Conservation (phyloP, 768 basidiomycete genomes). For the Tricholoma sp. region DNA sequence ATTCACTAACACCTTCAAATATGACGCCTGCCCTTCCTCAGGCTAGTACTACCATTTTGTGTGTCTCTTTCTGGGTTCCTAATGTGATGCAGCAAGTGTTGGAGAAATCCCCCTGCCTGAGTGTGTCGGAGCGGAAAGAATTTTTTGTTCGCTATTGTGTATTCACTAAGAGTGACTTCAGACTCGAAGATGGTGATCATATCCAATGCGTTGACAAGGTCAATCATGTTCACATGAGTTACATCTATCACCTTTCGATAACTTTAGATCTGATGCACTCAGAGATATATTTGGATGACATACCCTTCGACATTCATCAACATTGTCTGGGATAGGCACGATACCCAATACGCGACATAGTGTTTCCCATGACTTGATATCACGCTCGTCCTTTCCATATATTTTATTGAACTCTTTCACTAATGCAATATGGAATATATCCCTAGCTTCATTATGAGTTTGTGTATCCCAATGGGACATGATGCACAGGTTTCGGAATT, state of each 20-base stretch:
- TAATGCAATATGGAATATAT: slow-evolving; percentile 23
- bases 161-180: slow-evolving; percentile 25
- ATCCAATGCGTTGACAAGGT: slow-evolving; percentile 10
- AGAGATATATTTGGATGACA: slow-evolving; percentile 1
- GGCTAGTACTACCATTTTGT: neutral
- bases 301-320: slow-evolving; percentile 24
- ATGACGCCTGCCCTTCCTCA: neutral
- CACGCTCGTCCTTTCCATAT: slow-evolving; percentile 28
- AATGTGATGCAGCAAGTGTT: slow-evolving; percentile 27
- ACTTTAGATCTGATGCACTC: neutral
- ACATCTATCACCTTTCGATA: slow-evolving; percentile 19
- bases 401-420: slow-evolving; percentile 27
- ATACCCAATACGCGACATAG: slow-evolving; percentile 24
- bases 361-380: slow-evolving; percentile 23
- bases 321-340: slow-evolving; percentile 21
- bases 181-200: slow-evolving; percentile 17
- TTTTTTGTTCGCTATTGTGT: slow-evolving; percentile 21
- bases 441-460: neutral
- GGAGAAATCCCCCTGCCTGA: slow-evolving; percentile 27
- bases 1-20: neutral
- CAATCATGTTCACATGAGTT: slow-evolving; percentile 34
- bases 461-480: slow-evolving; percentile 11
- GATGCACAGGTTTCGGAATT: slow-evolving; percentile 23
- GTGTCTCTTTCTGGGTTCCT: slow-evolving; percentile 5
- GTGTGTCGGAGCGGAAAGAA: slow-evolving; percentile 27